phyloP scores from a whole-genome alignment of 129 eudicot genomes.

The Lonicera japonica region DNA sequence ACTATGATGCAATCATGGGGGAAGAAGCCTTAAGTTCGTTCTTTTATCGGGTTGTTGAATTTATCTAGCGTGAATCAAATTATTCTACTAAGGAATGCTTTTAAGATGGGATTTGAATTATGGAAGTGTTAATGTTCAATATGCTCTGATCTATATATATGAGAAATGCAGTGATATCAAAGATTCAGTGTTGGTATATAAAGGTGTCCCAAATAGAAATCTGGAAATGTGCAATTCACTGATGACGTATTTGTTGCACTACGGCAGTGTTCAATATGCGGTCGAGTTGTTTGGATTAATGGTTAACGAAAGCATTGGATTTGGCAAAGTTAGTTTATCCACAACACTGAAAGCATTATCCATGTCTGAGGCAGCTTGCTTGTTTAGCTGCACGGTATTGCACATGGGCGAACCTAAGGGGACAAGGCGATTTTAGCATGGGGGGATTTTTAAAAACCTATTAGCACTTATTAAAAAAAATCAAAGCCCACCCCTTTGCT shows the following conservation, averaged over 20 bases:
- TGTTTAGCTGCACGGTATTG: constrained; percentile 42
- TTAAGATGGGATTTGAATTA: constrained; percentile 49
- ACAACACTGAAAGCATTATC: constrained; percentile 48
- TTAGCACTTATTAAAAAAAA: no score
- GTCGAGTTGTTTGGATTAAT: constrained; percentile 59
- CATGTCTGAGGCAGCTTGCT: constrained; percentile 30
- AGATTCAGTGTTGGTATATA: constrained; percentile 35
- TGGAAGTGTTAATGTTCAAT: constrained; percentile 46
- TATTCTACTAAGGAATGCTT: constrained; percentile 41
- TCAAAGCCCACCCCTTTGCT: no score
- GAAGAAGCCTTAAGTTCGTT: constrained; percentile 54
- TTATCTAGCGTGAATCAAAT: constrained; percentile 29
- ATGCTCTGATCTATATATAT: constrained; percentile 75
- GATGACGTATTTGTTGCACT: constrained; percentile 61
- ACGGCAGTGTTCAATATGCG: constrained; percentile 49
- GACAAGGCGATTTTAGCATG: no score
- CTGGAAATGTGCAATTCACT: constrained; percentile 65
- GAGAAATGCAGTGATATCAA: constrained; percentile 65
- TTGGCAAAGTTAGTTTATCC: constrained; percentile 63
- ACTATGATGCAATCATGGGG: constrained; percentile 52
- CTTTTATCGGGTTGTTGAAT: constrained; percentile 53
- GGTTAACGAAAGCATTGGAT: constrained; percentile 50
- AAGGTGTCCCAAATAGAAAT: constrained; percentile 27
- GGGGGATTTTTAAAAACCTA: no score
- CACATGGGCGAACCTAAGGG: no score